Evolutionary conservation across 345 rosid genomes (phyloP).

Genomic region (Linum usitatissimum): DNA sequence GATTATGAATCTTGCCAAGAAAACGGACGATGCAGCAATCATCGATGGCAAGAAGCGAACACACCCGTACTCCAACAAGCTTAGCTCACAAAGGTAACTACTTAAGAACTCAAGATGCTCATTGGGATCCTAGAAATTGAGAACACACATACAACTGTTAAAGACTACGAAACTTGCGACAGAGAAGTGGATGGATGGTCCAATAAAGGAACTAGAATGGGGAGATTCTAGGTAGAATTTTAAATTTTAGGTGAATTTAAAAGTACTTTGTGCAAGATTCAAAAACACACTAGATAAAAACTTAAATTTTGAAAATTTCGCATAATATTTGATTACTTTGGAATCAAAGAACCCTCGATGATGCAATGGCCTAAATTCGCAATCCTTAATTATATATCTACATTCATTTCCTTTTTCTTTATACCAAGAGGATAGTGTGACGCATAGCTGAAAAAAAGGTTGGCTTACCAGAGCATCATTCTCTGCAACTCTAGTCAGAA

Average conservation of each 20-base stretch:
- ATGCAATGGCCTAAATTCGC: too few relatives aligned
- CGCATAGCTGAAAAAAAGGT: not conserved
- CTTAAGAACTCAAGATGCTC: conserved; percentile 16
- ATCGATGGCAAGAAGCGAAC: conserved; percentile 16
- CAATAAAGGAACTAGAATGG: not conserved
- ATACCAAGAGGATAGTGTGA: not conserved
- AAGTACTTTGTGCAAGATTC: not conserved
- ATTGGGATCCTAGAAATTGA: conserved; percentile 10
- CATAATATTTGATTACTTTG: too few relatives aligned
- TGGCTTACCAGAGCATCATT: conserved; percentile 5
- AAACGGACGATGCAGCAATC: conserved; percentile 20
- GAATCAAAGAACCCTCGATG: too few relatives aligned
- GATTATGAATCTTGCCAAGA: conserved; percentile 12
- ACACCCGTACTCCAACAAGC: conserved; percentile 13
- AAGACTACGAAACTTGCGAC: not conserved
- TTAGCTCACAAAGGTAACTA: conserved; percentile 17
- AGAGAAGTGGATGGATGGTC: not conserved
- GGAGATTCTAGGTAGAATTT: not conserved
- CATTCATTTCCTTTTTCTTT: too few relatives aligned
- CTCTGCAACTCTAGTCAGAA: conserved; percentile 12
- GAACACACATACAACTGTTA: too few relatives aligned
- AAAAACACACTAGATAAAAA: too few relatives aligned
- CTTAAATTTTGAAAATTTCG: too few relatives aligned
- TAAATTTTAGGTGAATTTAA: not conserved
- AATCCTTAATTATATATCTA: too few relatives aligned